Conservation (phyloP, 2,329 filamentous ascomycete species). For the Aspergillus glaucus region DNA sequence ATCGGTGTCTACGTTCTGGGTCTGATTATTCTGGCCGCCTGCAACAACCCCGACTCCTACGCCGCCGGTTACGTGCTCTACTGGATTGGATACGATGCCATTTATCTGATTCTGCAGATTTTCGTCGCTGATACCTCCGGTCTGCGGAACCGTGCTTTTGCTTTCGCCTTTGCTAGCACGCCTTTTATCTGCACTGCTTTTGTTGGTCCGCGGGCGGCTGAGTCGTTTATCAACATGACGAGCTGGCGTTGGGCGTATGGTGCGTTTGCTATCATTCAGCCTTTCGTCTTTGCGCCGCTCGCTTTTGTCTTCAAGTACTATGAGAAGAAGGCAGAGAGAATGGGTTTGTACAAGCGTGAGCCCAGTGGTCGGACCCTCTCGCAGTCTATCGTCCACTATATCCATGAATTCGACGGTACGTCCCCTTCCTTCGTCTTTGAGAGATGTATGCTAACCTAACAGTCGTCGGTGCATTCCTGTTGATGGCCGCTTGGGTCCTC, state of each 20-base stretch:
- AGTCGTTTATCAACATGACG: slow-evolving; percentile 43
- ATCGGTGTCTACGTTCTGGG: slow-evolving; percentile 43
- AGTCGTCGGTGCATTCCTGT: slow-evolving; percentile 54
- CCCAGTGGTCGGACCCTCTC: slow-evolving; percentile 41
- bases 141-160: slow-evolving; percentile 55
- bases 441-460: neutral
- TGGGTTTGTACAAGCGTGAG: slow-evolving; percentile 44
- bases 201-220: slow-evolving; percentile 48
- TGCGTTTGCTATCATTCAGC: slow-evolving; percentile 55
- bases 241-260: slow-evolving; percentile 61
- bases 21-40: slow-evolving; percentile 57
- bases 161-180: slow-evolving; percentile 53
- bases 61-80: slow-evolving; percentile 60
- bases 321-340: slow-evolving; percentile 50
- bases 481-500: slow-evolving; percentile 55
- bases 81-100: slow-evolving; percentile 51
- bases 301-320: slow-evolving; percentile 50
- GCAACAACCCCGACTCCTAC: slow-evolving; percentile 55
- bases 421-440: no score
- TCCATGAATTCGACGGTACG: slow-evolving; percentile 57
- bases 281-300: slow-evolving; percentile 51
- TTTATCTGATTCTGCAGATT: slow-evolving; percentile 52
- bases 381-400: slow-evolving; percentile 49
- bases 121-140: slow-evolving; percentile 59
- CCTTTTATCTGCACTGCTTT: slow-evolving; percentile 59